A percentile compares a stretch with the other conserved stretches of the same genome.
Evolutionary conservation across 768 basidiomycete genomes (phyloP).

Genomic region (Trametopsis cervina): DNA sequence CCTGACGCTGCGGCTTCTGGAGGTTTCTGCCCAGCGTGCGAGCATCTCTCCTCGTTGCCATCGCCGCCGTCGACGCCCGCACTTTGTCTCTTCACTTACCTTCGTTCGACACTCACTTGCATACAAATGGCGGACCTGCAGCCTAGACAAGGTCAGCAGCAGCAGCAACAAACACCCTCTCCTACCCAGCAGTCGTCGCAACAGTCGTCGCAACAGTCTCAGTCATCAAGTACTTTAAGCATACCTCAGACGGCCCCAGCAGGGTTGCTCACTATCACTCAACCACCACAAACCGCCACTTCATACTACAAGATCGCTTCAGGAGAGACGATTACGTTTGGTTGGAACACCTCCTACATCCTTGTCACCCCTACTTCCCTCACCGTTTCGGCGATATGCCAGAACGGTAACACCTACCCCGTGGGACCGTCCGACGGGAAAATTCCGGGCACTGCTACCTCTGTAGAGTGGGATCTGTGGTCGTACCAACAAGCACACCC

Average conservation of each 20-base stretch:
- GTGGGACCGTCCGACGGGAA: constrained; percentile 74
- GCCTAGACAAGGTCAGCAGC: neutral
- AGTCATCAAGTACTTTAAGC: constrained; percentile 10
- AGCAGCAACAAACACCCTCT: neutral
- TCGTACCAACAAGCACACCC: constrained; percentile 59
- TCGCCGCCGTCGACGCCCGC: constrained; percentile 3
- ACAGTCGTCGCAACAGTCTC: neutral
- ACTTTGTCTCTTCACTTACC: neutral
- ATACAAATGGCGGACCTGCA: neutral
- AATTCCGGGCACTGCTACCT: constrained; percentile 63
- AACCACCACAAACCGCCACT: constrained; percentile 74
- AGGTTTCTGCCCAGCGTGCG: neutral
- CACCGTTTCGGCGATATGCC: constrained; percentile 76
- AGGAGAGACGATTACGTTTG: constrained; percentile 74
- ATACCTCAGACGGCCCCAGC: constrained; percentile 50
- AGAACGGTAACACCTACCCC: constrained; percentile 85
- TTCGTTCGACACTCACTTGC: neutral
- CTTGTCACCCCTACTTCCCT: constrained; percentile 64
- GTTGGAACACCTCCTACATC: constrained; percentile 82
- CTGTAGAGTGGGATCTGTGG: constrained; percentile 76
- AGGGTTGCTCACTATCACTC: constrained; percentile 66
- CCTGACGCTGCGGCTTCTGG: constrained; percentile 1
- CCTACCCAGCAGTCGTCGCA: neutral
- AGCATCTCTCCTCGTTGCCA: constrained; percentile 2
- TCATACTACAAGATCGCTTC: constrained; percentile 87